Conservation (phyloP, 2,329 filamentous ascomycete genomes). For the Cladosporium sp. region DNA sequence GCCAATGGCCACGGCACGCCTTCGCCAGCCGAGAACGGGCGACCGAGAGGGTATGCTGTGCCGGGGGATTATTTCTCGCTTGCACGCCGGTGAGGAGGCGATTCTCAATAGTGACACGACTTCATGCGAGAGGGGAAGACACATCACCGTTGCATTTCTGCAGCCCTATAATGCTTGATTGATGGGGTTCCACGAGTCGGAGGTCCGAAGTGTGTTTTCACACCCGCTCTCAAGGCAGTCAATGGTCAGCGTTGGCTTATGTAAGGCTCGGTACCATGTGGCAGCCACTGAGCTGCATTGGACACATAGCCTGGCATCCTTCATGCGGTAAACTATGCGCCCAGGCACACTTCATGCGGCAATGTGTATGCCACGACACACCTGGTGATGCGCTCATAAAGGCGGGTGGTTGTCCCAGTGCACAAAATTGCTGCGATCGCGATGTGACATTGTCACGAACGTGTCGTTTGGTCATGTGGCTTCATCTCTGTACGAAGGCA, state of each 20-base stretch:
- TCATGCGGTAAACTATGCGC: not conserved
- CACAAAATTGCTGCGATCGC: not conserved
- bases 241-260: not conserved
- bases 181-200: not conserved
- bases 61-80: conserved; percentile 17
- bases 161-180: conserved; percentile 9
- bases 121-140: not conserved
- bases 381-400: not conserved
- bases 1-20: not conserved
- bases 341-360: conserved; percentile 3
- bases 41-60: not conserved
- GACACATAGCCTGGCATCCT: not conserved
- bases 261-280: not conserved
- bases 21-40: conserved; percentile 3
- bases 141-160: not conserved
- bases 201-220: not conserved
- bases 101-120: not conserved
- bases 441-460: not conserved
- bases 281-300: not conserved
- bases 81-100: not conserved
- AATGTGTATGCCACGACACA: not conserved
- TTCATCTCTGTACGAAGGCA: not conserved
- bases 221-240: not conserved
- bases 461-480: not conserved
- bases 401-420: not conserved